These are phyloP conservation scores for Diplotaxis tenuifolia DNA, from an alignment of 345 rosid species.

Conservation along the genomic window DNA sequence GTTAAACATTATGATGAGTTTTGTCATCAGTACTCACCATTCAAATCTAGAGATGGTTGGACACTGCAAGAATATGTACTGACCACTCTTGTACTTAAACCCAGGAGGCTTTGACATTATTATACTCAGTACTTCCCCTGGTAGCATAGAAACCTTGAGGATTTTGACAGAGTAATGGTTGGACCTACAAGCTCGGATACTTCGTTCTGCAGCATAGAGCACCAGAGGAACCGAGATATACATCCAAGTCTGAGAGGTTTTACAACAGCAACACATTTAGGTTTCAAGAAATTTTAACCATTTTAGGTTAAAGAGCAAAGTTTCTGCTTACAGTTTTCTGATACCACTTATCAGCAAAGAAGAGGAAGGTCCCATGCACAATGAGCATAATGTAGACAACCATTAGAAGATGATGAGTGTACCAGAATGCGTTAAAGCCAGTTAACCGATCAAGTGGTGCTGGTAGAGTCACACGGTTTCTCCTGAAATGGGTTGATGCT, in stretches of 20 bases:
- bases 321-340: slow-evolving; percentile 64
- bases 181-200: slow-evolving; percentile 72
- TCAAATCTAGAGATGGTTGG: slow-evolving; percentile 78
- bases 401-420: slow-evolving; percentile 82
- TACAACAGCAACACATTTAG: neutral
- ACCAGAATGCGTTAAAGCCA: slow-evolving; percentile 99
- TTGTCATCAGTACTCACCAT: slow-evolving; percentile 54
- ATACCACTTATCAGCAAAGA: slow-evolving; percentile 63
- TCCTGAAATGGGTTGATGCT: slow-evolving; percentile 68
- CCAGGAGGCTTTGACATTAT: slow-evolving; percentile 87
- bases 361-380: slow-evolving; percentile 75
- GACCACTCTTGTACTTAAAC: slow-evolving; percentile 91
- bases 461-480: slow-evolving; percentile 66
- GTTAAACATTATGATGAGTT: neutral
- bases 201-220: slow-evolving; percentile 76
- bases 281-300: neutral
- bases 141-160: slow-evolving; percentile 76
- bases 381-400: slow-evolving; percentile 77
- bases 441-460: slow-evolving; percentile 75
- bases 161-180: slow-evolving; percentile 67
- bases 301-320: neutral
- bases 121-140: slow-evolving; percentile 84
- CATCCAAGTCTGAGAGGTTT: slow-evolving; percentile 85
- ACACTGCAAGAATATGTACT: slow-evolving; percentile 87
- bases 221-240: slow-evolving; percentile 71